Conservation (phyloP, 352 stramenopile species). For the Pelagophyceae sp. region DNA sequence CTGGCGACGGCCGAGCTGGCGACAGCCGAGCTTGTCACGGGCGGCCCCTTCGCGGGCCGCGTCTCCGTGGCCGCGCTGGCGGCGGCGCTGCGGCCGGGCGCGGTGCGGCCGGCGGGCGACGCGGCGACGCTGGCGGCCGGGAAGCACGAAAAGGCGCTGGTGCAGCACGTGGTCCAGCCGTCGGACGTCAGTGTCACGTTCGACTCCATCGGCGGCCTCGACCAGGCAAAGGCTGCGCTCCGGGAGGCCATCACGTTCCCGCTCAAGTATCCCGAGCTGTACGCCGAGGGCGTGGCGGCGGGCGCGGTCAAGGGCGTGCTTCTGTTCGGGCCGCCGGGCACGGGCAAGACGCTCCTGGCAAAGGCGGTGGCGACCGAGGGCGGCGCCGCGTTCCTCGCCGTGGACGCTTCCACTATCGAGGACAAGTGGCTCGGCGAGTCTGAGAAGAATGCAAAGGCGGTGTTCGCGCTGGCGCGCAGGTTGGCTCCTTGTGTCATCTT, state of each 20-base stretch:
- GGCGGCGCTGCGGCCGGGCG: conserved; percentile 15
- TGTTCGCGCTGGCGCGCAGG: conserved; percentile 70
- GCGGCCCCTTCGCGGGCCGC: neutral
- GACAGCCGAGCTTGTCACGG: neutral
- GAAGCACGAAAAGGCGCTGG: conserved; percentile 62
- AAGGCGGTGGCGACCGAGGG: conserved; percentile 78
- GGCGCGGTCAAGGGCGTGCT: conserved; percentile 75
- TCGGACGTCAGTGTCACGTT: conserved; percentile 76
- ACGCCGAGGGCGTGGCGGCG: conserved; percentile 64
- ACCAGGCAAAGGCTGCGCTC: conserved; percentile 70
- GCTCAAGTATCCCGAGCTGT: conserved; percentile 69
- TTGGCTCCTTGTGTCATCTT: conserved; percentile 74
- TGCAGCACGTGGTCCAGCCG: conserved; percentile 57
- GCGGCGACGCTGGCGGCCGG: conserved; percentile 26
- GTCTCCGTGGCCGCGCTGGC: neutral
- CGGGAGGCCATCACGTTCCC: conserved; percentile 74
- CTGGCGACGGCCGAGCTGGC: conserved; percentile 20
- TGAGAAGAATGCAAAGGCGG: conserved; percentile 77
- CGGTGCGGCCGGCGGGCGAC: neutral
- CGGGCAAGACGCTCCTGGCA: conserved; percentile 68
- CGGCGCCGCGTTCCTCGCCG: conserved; percentile 68
- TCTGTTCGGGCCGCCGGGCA: conserved; percentile 58
- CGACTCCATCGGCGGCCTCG: conserved; percentile 71
- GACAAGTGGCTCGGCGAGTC: conserved; percentile 75
- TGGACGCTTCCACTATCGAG: conserved; percentile 71